phyloP scores from a whole-genome alignment of 1,139 yeast genomes.

The Yamadazyma dushanensis region DNA sequence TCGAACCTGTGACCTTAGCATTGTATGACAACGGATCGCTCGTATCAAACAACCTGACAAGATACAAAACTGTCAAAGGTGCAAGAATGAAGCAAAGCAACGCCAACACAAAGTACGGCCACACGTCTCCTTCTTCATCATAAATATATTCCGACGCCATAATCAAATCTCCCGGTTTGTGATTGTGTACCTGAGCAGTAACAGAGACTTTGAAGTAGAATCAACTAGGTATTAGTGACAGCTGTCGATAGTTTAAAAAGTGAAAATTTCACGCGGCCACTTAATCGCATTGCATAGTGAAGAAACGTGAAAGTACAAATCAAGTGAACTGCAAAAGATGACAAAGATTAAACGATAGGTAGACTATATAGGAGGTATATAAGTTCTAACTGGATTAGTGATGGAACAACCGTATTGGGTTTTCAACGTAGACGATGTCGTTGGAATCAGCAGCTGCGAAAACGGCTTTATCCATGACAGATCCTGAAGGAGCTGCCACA shows the following conservation, averaged over 20 bases:
- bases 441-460: constrained; percentile 91
- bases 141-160: constrained; percentile 58
- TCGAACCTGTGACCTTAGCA: constrained; percentile 32
- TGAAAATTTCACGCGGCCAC: not conserved
- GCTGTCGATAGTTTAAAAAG: not conserved
- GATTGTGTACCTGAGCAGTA: too few species aligned
- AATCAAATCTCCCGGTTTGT: not conserved
- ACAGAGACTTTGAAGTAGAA: too few species aligned
- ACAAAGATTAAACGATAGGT: not conserved
- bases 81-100: constrained; percentile 59
- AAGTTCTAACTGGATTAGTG: constrained; percentile 46
- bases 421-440: constrained; percentile 86
- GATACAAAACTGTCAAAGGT: constrained; percentile 62
- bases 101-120: constrained; percentile 93
- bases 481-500: constrained; percentile 96
- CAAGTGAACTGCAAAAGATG: not conserved
- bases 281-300: not conserved
- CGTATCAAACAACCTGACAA: constrained; percentile 25
- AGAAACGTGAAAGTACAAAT: not conserved
- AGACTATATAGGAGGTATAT: not conserved
- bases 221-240: not conserved
- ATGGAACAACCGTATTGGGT: constrained; percentile 96
- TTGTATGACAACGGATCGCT: constrained; percentile 26
- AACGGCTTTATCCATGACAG: constrained; percentile 97
- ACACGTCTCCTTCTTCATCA: constrained; percentile 90